phyloP scores from a whole-genome alignment of 495 filamentous ascomycete species.

The Letharia columbiana region DNA sequence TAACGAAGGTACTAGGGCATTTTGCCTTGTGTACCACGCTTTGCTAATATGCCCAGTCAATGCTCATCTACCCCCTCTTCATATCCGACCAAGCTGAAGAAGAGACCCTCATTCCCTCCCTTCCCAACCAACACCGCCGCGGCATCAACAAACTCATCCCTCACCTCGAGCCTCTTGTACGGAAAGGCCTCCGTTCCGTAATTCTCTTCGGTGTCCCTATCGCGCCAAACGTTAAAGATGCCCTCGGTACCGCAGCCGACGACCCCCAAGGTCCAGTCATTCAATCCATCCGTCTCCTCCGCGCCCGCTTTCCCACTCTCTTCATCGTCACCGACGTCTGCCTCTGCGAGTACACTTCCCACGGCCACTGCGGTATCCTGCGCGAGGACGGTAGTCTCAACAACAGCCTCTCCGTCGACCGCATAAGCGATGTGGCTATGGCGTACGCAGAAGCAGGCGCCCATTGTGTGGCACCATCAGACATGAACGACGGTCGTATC shows the following conservation, averaged over 20 bases:
- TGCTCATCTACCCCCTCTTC: slow-evolving; percentile 97
- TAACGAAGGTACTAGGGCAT: slow-evolving; percentile 69
- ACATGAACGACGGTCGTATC: slow-evolving; percentile 98
- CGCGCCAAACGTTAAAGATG: slow-evolving; percentile 70
- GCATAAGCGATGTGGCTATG: slow-evolving; percentile 86
- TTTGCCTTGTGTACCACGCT: not conserved
- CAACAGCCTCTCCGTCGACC: slow-evolving; percentile 83
- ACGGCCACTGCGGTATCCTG: slow-evolving; percentile 94
- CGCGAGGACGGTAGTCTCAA: slow-evolving; percentile 86
- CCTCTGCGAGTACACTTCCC: slow-evolving; percentile 97
- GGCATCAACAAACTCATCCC: slow-evolving; percentile 79
- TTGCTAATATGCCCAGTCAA: slow-evolving; percentile 51
- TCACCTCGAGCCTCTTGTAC: slow-evolving; percentile 75
- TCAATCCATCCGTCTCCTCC: slow-evolving; percentile 68
- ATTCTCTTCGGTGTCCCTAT: slow-evolving; percentile 94
- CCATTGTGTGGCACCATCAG: slow-evolving; percentile 91
- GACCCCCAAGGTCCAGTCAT: slow-evolving; percentile 91
- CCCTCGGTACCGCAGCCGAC: slow-evolving; percentile 86
- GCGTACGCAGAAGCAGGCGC: slow-evolving; percentile 89
- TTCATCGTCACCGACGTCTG: slow-evolving; percentile 91
- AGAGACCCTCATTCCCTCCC: slow-evolving; percentile 78
- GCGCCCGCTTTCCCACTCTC: slow-evolving; percentile 72
- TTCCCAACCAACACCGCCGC: slow-evolving; percentile 79
- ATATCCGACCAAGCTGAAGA: slow-evolving; percentile 91
- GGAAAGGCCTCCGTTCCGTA: slow-evolving; percentile 81